A percentile compares a stretch with the other conserved stretches of the same genome.
Conservation (phyloP, 2,329 filamentous ascomycete species). For the Triangularia setosa region DNA sequence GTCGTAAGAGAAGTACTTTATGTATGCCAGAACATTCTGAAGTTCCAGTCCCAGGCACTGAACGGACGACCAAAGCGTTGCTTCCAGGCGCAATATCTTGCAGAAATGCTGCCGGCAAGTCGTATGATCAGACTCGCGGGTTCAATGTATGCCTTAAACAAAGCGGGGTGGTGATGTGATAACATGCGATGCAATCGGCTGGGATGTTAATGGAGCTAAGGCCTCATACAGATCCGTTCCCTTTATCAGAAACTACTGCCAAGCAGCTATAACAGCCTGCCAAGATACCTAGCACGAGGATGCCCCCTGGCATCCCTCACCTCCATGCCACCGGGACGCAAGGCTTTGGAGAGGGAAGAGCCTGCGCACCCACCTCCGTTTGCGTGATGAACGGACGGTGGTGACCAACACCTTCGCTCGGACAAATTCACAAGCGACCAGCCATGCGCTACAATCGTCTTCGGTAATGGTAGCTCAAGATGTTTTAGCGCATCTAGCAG, state of each 20-base stretch:
- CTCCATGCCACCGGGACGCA: neutral
- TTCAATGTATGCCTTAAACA: too few species aligned
- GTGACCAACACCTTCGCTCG: neutral
- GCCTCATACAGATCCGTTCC: neutral
- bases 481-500: neutral
- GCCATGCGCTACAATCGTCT: neutral
- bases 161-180: neutral
- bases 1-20: too few species aligned
- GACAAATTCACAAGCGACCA: neutral
- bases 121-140: too few species aligned
- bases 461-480: neutral
- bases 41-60: too few species aligned
- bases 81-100: too few species aligned
- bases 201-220: neutral
- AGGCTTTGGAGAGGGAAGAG: neutral
- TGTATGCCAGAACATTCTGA: too few species aligned
- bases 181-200: neutral
- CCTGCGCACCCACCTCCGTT: neutral
- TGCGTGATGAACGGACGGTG: neutral
- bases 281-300: neutral
- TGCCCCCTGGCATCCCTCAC: neutral
- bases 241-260: neutral
- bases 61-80: too few species aligned
- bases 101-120: too few species aligned
- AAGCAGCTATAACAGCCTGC: neutral